phyloP scores from a whole-genome alignment of 176 grass and related monocot species.

The Zizania latifolia region DNA sequence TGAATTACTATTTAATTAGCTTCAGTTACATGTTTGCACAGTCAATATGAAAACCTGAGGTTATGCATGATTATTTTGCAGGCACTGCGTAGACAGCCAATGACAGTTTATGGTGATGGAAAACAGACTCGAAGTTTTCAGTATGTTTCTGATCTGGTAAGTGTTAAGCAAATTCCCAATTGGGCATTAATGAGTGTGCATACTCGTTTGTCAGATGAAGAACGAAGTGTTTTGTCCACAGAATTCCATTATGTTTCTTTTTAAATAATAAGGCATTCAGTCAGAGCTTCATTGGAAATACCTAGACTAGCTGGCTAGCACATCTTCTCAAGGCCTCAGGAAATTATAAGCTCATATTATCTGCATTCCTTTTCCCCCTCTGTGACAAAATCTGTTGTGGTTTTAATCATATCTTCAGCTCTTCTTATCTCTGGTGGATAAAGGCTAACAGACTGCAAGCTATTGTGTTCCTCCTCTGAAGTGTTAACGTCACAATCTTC shows the following conservation, averaged over 20 bases:
- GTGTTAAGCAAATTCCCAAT: not conserved
- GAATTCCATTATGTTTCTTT: conserved; percentile 7
- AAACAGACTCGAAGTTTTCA: conserved; percentile 95
- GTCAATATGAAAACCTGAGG: not conserved
- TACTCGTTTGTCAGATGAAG: conserved; percentile 12
- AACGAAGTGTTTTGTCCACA: not conserved
- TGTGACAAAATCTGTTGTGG: not conserved
- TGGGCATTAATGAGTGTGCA: not conserved
- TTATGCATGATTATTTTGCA: conserved; percentile 15
- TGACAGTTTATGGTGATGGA: conserved; percentile 89
- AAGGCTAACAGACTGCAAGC: not conserved
- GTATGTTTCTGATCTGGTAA: conserved; percentile 95
- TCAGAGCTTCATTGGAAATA: not conserved
- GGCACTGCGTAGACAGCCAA: conserved; percentile 60
- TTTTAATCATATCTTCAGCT: not conserved
- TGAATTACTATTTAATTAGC: conserved; percentile 5
- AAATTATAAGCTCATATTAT: not conserved
- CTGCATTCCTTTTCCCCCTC: not conserved
- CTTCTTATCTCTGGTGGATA: conserved; percentile 3
- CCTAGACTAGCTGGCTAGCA: not conserved
- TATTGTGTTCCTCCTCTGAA: not conserved
- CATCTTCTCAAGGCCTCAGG: not conserved
- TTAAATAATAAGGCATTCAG: not conserved
- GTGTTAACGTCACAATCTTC: not conserved
- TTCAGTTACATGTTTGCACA: not conserved